Evolutionary conservation across 176 grass and related monocot genomes (phyloP).

Genomic region (Cenchrus fungigraminus): DNA sequence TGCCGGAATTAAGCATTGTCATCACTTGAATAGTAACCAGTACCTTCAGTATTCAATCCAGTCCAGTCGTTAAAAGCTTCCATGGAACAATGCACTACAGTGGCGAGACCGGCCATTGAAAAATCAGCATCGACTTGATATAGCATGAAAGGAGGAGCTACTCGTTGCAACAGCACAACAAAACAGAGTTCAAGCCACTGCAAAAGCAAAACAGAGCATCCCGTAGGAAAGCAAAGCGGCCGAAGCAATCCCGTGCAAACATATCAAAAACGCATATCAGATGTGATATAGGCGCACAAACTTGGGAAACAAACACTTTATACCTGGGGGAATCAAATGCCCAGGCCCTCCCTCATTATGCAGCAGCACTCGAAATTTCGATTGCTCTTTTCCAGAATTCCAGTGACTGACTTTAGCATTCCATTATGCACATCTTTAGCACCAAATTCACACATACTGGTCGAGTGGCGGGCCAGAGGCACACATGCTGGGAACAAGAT

Average conservation of each 20-base stretch:
- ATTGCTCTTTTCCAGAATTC: not conserved
- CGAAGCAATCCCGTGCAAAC: not conserved
- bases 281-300: not conserved
- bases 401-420: not conserved
- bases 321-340: not conserved
- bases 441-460: not conserved
- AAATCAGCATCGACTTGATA: no score
- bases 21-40: no score
- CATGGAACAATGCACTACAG: no score
- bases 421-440: not conserved
- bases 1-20: not conserved
- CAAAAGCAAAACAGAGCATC: no score
- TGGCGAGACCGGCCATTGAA: no score
- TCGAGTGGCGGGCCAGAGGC: not conserved
- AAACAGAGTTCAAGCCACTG: no score
- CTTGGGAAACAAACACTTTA: not conserved
- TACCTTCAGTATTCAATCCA: no score
- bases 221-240: no score
- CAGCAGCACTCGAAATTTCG: not conserved
- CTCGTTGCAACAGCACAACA: no score
- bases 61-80: no score
- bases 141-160: no score
- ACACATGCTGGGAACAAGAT: not conserved
- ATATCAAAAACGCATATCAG: not conserved
- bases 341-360: not conserved